Percentiles rank a stretch among this genome's conserved stretches.
These are phyloP conservation scores for Penicillium lividum DNA, from an alignment of 495 filamentous ascomycete genomes.

Conservation along the genomic window DNA sequence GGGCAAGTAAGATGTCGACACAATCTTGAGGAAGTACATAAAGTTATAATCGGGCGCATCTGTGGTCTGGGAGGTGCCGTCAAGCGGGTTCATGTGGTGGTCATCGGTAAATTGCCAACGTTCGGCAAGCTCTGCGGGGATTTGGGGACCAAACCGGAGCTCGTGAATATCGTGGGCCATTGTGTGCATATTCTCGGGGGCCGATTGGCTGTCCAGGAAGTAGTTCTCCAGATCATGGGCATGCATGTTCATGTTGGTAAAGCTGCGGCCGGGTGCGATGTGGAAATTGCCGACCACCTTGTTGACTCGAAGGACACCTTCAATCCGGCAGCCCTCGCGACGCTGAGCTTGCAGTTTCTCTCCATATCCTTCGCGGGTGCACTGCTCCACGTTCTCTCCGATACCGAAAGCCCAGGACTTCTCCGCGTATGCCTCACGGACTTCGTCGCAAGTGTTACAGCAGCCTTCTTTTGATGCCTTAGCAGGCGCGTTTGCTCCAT, in stretches of 20 bases:
- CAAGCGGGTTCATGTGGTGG: slow-evolving; percentile 91
- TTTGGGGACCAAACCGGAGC: slow-evolving; percentile 89
- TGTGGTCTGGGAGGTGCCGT: slow-evolving; percentile 74
- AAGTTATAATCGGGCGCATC: slow-evolving; percentile 86
- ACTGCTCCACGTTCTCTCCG: slow-evolving; percentile 93
- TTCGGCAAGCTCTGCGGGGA: slow-evolving; percentile 69
- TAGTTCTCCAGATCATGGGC: slow-evolving; percentile 97
- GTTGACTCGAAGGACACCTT: slow-evolving; percentile 90
- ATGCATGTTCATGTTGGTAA: slow-evolving; percentile 93
- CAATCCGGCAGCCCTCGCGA: slow-evolving; percentile 90
- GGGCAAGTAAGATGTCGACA: slow-evolving; percentile 90
- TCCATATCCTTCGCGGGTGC: slow-evolving; percentile 87
- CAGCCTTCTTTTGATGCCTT: slow-evolving; percentile 75
- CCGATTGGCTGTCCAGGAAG: slow-evolving; percentile 56
- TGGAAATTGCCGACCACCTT: slow-evolving; percentile 99
- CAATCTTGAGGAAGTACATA: slow-evolving; percentile 99
- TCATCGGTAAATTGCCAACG: slow-evolving; percentile 84
- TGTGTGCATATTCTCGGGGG: slow-evolving; percentile 65
- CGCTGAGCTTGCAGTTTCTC: slow-evolving; percentile 84
- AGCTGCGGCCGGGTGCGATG: slow-evolving; percentile 91
- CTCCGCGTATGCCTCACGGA: slow-evolving; percentile 87
- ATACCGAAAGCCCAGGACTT: slow-evolving; percentile 90
- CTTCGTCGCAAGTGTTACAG: slow-evolving; percentile 96
- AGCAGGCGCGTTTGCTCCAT: slow-evolving; percentile 73
- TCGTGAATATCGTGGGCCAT: slow-evolving; percentile 90